Evolutionary conservation across 805 yeast species (phyloP).

Genomic region (Suhomyces faveliae): DNA sequence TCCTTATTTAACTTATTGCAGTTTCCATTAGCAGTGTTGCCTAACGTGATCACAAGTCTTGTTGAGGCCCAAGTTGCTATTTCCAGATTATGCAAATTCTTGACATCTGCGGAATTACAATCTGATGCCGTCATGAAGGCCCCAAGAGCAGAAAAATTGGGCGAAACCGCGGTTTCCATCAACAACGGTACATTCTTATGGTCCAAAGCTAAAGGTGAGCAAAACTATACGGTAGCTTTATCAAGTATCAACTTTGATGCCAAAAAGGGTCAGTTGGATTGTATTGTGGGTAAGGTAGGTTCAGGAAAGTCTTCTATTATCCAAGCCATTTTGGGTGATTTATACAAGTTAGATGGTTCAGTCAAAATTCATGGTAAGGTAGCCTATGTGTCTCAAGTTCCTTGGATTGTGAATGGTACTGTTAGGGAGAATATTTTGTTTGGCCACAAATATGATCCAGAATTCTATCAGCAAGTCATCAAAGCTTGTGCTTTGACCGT

Average conservation of each 20-base stretch:
- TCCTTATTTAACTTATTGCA: conserved; percentile 82
- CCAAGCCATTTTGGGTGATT: conserved; percentile 78
- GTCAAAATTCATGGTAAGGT: conserved; percentile 71
- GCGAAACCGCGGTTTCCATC: conserved; percentile 66
- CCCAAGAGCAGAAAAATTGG: conserved; percentile 49
- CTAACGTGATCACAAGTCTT: conserved; percentile 80
- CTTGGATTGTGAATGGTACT: conserved; percentile 97
- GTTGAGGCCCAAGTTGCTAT: conserved; percentile 89
- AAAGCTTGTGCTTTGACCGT: conserved; percentile 84
- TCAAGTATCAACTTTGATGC: conserved; percentile 61
- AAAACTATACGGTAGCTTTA: conserved; percentile 61
- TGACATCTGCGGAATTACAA: conserved; percentile 78
- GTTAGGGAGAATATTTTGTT: conserved; percentile 88
- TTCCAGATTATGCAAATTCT: conserved; percentile 68
- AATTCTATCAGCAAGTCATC: conserved; percentile 75
- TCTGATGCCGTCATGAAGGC: conserved; percentile 64
- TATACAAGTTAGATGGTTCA: conserved; percentile 71
- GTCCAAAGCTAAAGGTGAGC: conserved; percentile 64
- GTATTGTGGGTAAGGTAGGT: conserved; percentile 90
- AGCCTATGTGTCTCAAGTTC: conserved; percentile 90
- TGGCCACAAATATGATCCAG: conserved; percentile 81
- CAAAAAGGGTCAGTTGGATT: conserved; percentile 72
- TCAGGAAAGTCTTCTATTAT: conserved; percentile 84
- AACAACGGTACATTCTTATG: conserved; percentile 72
- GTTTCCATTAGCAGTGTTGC: conserved; percentile 91